phyloP scores from a whole-genome alignment of 1,284 basidiomycete species.

The Puccinia coronata region DNA sequence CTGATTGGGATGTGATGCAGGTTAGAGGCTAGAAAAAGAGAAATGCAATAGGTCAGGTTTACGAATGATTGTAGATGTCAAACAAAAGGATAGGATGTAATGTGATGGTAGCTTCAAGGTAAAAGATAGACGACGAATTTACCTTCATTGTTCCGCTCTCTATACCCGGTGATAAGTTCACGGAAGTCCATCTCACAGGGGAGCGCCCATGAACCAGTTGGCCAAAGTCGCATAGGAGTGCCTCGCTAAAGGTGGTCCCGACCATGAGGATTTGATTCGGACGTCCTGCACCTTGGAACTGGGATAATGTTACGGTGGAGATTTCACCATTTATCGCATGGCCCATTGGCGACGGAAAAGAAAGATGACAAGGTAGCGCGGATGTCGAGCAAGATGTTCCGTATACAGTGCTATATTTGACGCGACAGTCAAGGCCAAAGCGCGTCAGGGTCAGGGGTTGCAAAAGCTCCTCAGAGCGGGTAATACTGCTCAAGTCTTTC shows the following conservation, averaged over 20 bases:
- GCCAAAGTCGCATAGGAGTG: neutral
- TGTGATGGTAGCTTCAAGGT: neutral
- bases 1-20: slow-evolving; percentile 1
- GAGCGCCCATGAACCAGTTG: neutral
- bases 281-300: neutral
- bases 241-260: neutral
- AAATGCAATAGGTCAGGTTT: too few relatives aligned
- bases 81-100: too few relatives aligned
- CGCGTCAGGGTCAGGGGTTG: neutral
- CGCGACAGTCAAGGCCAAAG: neutral
- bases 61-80: too few relatives aligned
- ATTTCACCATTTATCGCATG: neutral
- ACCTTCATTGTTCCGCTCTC: neutral
- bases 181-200: neutral
- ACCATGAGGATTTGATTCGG: neutral
- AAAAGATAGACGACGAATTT: neutral
- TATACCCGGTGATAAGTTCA: slow-evolving; percentile 4
- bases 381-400: neutral
- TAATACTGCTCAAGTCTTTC: neutral
- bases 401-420: neutral
- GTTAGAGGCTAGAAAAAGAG: neutral
- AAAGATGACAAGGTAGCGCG: neutral
- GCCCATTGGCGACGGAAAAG: neutral
- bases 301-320: neutral
- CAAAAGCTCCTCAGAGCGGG: neutral